These are phyloP conservation scores for Colletotrichum trifolii DNA, from an alignment of 2,329 filamentous ascomycete genomes.

Conservation along the genomic window DNA sequence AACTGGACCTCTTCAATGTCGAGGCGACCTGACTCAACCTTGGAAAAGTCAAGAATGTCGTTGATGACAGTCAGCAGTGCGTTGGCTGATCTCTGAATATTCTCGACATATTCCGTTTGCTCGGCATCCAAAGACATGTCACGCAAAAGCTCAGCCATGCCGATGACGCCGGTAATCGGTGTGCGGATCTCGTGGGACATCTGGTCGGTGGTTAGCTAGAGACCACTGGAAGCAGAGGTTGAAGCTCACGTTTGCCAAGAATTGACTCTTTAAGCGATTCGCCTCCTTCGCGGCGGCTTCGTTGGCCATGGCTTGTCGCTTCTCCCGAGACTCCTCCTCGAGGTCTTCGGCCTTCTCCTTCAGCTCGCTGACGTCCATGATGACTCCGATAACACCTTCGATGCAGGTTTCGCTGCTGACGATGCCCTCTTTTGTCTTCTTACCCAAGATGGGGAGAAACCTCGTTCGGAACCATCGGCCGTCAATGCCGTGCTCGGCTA, in stretches of 20 bases:
- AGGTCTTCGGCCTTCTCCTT: constrained; percentile 73
- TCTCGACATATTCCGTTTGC: constrained; percentile 79
- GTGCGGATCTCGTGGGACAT: constrained; percentile 86
- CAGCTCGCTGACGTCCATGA: constrained; percentile 82
- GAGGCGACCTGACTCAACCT: constrained; percentile 81
- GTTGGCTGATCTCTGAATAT: constrained; percentile 83
- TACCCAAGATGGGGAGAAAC: constrained; percentile 73
- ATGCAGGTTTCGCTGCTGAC: constrained; percentile 60
- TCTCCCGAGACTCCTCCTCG: constrained; percentile 73
- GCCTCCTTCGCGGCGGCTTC: constrained; percentile 84
- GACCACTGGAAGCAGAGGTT: not conserved
- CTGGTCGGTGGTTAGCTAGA: constrained; percentile 41
- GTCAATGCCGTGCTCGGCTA: constrained; percentile 70
- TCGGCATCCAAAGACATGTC: constrained; percentile 77
- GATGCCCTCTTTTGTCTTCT: constrained; percentile 63
- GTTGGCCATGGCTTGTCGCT: constrained; percentile 76
- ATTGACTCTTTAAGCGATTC: constrained; percentile 82
- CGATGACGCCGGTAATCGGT: constrained; percentile 83
- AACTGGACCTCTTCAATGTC: constrained; percentile 87
- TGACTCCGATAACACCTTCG: constrained; percentile 81
- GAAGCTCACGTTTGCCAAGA: constrained; percentile 70
- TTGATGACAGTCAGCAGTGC: constrained; percentile 89
- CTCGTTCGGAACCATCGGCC: constrained; percentile 78
- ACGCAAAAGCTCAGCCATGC: constrained; percentile 80
- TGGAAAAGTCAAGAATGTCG: constrained; percentile 90